Evolutionary conservation across 306 rosid genomes (phyloP).

Genomic region (Inga laurina): DNA sequence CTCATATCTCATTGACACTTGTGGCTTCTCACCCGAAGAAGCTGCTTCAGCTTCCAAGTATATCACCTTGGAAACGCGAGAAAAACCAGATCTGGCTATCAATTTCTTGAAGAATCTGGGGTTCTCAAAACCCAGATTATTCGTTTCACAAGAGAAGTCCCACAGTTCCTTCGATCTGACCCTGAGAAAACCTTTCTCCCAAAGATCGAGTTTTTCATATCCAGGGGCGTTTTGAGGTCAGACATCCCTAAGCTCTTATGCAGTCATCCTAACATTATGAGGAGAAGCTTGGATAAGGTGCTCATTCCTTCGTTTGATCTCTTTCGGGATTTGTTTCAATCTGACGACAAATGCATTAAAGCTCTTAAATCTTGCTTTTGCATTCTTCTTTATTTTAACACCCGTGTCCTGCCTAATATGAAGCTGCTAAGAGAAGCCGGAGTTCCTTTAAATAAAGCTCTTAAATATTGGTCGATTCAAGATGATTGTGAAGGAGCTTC

Average conservation of each 20-base stretch:
- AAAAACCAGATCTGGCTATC: background rate
- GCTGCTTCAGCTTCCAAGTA: background rate
- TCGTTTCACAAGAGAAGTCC: background rate
- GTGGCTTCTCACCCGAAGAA: background rate
- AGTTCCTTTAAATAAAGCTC: too few species aligned
- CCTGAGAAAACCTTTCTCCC: background rate
- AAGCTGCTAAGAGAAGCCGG: background rate
- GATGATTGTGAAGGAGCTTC: background rate
- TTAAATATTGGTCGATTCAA: background rate
- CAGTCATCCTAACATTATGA: background rate
- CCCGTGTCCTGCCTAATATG: background rate
- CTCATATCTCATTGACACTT: background rate
- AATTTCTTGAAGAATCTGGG: background rate
- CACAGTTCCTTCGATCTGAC: background rate
- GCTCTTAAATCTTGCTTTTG: background rate
- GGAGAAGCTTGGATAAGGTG: background rate
- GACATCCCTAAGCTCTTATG: background rate
- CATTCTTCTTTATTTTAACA: background rate
- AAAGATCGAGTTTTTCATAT: slow-evolving; percentile 21
- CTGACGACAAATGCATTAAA: background rate
- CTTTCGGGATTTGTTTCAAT: background rate
- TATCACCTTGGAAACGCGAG: background rate
- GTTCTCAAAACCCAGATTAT: background rate
- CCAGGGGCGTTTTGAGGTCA: background rate
- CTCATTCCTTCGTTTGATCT: slow-evolving; percentile 17